phyloP scores from a whole-genome alignment of 2,329 filamentous ascomycete species.

The Calonectria pseudoreteaudii region DNA sequence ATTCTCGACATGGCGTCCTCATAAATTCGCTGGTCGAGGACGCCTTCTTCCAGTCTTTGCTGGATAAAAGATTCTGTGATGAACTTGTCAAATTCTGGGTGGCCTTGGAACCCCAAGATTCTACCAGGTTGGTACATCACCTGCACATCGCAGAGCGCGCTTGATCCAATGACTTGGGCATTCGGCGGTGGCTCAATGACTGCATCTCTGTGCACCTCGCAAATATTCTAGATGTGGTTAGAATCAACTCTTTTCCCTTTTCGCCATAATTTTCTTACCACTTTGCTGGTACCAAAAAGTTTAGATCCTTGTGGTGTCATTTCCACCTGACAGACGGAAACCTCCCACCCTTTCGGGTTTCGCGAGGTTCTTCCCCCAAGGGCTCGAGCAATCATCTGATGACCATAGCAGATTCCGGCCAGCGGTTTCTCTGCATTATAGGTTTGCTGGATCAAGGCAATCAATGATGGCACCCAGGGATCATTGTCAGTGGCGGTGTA shows the following conservation, averaged over 20 bases:
- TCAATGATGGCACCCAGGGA: conserved; percentile 20
- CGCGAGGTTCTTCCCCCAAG: conserved; percentile 21
- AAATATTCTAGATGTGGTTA: conserved; percentile 12
- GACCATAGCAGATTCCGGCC: conserved; percentile 32
- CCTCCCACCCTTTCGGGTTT: conserved; percentile 28
- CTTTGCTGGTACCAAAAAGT: conserved; percentile 12
- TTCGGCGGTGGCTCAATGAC: conserved; percentile 15
- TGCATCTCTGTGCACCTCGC: conserved; percentile 26
- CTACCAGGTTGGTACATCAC: conserved; percentile 24
- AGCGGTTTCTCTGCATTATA: conserved; percentile 26
- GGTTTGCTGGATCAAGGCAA: conserved; percentile 11
- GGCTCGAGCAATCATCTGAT: conserved; percentile 33
- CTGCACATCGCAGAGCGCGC: conserved; percentile 21
- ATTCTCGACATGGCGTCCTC: conserved; percentile 22
- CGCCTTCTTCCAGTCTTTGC: conserved; percentile 16
- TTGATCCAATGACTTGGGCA: conserved; percentile 21
- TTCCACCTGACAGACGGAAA: conserved; percentile 15
- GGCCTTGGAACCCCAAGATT: conserved; percentile 25
- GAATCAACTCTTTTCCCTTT: neutral
- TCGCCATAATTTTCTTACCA: conserved; percentile 10
- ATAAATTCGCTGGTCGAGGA: neutral
- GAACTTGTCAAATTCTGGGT: conserved; percentile 25
- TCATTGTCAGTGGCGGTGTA: conserved; percentile 26
- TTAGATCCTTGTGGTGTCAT: conserved; percentile 6
- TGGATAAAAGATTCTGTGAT: conserved; percentile 17